phyloP scores from a whole-genome alignment of 83 land plant species.

The Larix sibirica region DNA sequence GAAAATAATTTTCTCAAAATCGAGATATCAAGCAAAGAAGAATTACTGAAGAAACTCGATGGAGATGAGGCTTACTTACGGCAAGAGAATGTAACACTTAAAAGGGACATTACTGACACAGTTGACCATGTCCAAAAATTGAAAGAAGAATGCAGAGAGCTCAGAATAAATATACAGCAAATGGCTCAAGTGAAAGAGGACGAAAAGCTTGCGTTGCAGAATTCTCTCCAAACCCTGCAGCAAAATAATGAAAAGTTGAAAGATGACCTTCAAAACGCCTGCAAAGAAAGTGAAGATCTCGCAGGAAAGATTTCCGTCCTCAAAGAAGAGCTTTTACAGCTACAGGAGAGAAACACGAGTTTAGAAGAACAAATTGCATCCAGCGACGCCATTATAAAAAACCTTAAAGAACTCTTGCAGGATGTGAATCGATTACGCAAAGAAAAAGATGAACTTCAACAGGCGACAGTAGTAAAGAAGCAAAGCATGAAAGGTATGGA shows the following conservation, averaged over 20 bases:
- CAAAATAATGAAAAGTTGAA: constrained; percentile 9
- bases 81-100: neutral
- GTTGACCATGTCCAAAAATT: too few species aligned
- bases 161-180: too few species aligned
- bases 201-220: neutral
- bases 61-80: constrained; percentile 3
- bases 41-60: neutral
- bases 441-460: neutral
- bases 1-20: constrained; percentile 6
- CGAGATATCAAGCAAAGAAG: neutral
- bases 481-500: neutral
- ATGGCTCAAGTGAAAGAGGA: neutral
- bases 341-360: constrained; percentile 7
- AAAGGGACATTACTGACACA: neutral
- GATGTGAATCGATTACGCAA: neutral
- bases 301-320: neutral
- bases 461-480: neutral
- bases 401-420: neutral
- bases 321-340: neutral
- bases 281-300: neutral
- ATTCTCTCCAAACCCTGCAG: constrained; percentile 2
- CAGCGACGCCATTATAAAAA: neutral
- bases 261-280: constrained; percentile 1
- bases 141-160: too few species aligned
- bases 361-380: constrained; percentile 2